Evolutionary conservation across 495 filamentous ascomycete genomes (phyloP), one percentile per base, ranked within the genome.

Genomic region (Gamarada debralockiae): DNA sequence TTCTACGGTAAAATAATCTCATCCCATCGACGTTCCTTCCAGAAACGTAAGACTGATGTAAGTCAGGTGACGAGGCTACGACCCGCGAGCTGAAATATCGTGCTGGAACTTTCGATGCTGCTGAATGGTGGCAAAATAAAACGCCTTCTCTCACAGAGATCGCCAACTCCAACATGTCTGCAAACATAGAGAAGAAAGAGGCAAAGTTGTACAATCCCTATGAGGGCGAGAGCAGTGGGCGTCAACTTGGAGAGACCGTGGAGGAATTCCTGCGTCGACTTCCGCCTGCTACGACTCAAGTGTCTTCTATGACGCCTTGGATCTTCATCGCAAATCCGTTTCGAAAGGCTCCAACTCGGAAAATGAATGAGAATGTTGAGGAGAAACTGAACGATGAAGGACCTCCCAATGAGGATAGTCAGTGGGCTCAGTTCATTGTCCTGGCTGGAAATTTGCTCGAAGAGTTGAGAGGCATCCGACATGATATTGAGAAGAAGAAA

Each of bases 251-350:
- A 36, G 90, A 95, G 60, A 72, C 77, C 13, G 67, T 86, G 33
- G 57, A 70, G 9, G 67, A 75, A 0, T 95, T 95, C 55, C 64
- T 91, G 2, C 52, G 66, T 3, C 83, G 88, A 12, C 70, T 90
- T 0, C 81, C 84, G 4, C 88, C 86, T 1, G 78, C 78, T 3
- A 82, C 70, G 5, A 85, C 83, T 1, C 55, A 62, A 8, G 20
- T 52, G 20, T 60, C 59, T 2, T 61, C 59, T 1, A 25, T 25
- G 18, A 33, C 24, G 1, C 50, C 75, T 1, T 93, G 87, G 85
- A 85, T 95, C 34, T 86, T 74, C 70, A 74, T 84, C 50, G 68
- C 65, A 14, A 84, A 86, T 60, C 84, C 84, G 0, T 64, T 42
- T 70, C 14, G 67, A 67, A 55, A 55, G 34, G 46, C 45, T 15